Base-by-base conservation (phyloP, 257 asterid genomes). In the Solanum boliviense region DNA sequence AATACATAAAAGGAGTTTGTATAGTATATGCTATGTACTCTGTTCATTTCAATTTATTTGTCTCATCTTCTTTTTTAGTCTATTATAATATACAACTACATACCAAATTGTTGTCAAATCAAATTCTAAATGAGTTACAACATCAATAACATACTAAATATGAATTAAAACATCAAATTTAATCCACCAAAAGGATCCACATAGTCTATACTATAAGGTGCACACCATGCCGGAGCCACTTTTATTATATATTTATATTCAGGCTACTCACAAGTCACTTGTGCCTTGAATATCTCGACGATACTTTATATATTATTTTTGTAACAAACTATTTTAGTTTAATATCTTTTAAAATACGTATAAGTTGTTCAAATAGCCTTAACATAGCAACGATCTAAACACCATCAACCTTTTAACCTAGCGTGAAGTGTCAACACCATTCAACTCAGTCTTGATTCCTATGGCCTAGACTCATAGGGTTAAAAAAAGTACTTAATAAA, bases 241-340 rank as follows among this genome's bases (percentile, higher is more conserved):
- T 58, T 58, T 27, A 44, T 44, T 12, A 13, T n/a, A n/a, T n/a
- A n/a, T n/a, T n/a, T n/a, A n/a, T 44, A 58, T 21, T 58, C 10
- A 56, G 4, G 25, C 5, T 56, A 56, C 11, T 56, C 58, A 15
- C 58, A 4, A 56, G 4, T 56, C 13, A 23, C 68, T 3, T 9
- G 4, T 62, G 16, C 31, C 7, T n/a, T 62, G 4, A 62, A 4
- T n/a, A n/a, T 10, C 31, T 10, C 15, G 1, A 62, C 3, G 1
- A n/a, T 62, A n/a, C 7, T 62, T 4, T 11, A 23, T 12, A 60
- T 23, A 5, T 23, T 60, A 60, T 60, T 60, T 23, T 23, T 60
- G 0, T 23, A 62, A 5, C 16, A 62, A 62, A 0, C 0, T 9
- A 8, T 58, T 6, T 21, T 8, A 9, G 2, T 13, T 62, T 3